Evolutionary conservation across 2,329 filamentous ascomycete species (phyloP).

Genomic region (Colletotrichum sp.): DNA sequence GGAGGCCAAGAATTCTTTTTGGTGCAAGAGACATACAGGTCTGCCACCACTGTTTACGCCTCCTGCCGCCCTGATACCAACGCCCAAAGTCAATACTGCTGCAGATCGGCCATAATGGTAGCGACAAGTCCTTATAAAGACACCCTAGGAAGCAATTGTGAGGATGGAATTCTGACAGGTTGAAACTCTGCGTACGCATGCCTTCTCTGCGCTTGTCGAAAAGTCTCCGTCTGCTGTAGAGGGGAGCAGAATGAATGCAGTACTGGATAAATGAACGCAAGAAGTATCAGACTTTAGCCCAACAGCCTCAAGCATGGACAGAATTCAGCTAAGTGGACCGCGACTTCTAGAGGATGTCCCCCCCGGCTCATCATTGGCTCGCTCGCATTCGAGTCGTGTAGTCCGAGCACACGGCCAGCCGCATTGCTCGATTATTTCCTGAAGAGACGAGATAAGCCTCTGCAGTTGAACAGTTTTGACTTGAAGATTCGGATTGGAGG

Average conservation of each 20-base stretch:
- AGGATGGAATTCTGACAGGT: too few relatives aligned
- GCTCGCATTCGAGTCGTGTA: background rate
- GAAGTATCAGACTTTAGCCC: background rate
- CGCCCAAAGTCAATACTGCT: background rate
- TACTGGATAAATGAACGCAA: too few relatives aligned
- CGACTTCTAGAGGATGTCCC: background rate
- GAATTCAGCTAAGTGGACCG: background rate
- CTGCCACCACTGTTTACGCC: background rate
- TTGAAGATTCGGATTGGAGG: background rate
- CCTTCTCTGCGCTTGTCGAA: background rate
- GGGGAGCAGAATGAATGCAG: background rate
- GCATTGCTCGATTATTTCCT: fast-evolving
- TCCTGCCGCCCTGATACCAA: background rate
- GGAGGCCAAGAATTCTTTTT: too few relatives aligned
- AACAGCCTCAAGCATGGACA: fast-evolving
- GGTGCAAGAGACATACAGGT: background rate
- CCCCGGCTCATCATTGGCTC: background rate
- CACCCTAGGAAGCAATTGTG: too few relatives aligned
- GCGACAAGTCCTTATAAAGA: background rate
- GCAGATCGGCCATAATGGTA: background rate
- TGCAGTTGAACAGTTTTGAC: fast-evolving
- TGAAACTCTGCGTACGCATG: background rate
- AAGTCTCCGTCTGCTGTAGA: fast-evolving
- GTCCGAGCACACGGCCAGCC: background rate
- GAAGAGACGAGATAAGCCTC: background rate